Base-by-base conservation (phyloP, 1,284 basidiomycete genomes). In the Malassezia globosa region DNA sequence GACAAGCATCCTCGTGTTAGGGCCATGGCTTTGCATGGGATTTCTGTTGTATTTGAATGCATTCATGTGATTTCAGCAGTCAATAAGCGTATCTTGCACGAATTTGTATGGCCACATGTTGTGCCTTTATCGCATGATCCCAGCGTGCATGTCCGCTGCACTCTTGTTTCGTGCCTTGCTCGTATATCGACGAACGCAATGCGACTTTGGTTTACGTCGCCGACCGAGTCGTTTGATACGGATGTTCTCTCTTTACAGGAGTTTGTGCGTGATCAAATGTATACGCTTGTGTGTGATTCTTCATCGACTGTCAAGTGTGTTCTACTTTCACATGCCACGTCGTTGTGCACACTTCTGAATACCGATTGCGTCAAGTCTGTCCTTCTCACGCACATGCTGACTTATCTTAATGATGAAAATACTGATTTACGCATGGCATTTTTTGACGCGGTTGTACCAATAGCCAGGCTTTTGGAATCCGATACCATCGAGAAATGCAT, bases 311-410 rank as follows among this genome's bases (percentile, higher is more conserved):
- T 80, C 37, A 79, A 78, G 51, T 74, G 79, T 11, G 74, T 76
- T 1, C 73, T 78, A n/a, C 72, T 81, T 0, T 62, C 83, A 50
- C 81, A 87, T 59, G 85, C 96, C 25, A 84, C 84, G 1, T 81
- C 84, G 0, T 76, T 97, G 5, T 95, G 89, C 67, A 81, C 87
- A 44, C 95, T 97, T 75, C 81, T 97, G 29, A 92, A 90, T 2
- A 76, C 86, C 21, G 83, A 87, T 66, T 84, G 83, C 67, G 92
- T 94, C 1, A 92, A 94, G 73, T 90, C 97, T 61, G 84, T 92
- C 3, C 76, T 99, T 5, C 76, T 97, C 18, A 89, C 87, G 59
- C 90, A 97, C 71, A 92, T 97, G 82, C 90, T 97, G 70, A 97
- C 94, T 0, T 97, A 95, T 66, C 78, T 97, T 59, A 97, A 97